Base-by-base conservation (phyloP, 345 rosid species). In the Pseudoturritis turrita region DNA sequence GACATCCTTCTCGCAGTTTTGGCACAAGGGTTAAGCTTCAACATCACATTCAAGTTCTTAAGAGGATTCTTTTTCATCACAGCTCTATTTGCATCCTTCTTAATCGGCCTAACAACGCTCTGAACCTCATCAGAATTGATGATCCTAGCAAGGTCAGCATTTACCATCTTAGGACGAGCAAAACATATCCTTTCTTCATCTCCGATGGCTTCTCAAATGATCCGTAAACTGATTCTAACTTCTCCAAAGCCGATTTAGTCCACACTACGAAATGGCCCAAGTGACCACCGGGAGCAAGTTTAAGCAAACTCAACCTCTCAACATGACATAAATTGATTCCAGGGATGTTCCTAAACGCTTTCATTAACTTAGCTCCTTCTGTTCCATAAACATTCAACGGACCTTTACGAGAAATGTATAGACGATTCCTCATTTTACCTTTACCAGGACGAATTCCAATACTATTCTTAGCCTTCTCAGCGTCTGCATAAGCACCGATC, bases 1-100 rank as follows among this genome's bases (percentile, higher is more conserved):
- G 97, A 62, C 97, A 87, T 91, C 76, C 97, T 84, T 84, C 75
- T 81, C 0, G 96, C 95, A 31, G 96, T 87, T 85, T 88, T 91
- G 0, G 97, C 97, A 58, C 87, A 91, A 0, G 96, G 97, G 44
- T 91, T 91, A 29, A 91, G 71, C 81, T 79, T 88, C 51, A 46
- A 51, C 97, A 91, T 82, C 2, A 78, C 80, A 64, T 87, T 85
- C 62, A 88, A 71, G 55, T 91, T 88, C 96, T 87, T 91, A 22
- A 88, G 46, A 1, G 97, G 97, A 31, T 91, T 91, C 84, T 91
- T 91, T 89, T 91, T 91, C 85, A 87, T 12, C 7, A 87, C 68
- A 10, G 97, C 86, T 56, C 95, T 83, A 87, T 84, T 87, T 2
- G 71, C 74, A 25, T 79, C 88, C 77, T 62, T 81, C 77, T 88